These are phyloP conservation scores for Gloeostereum incarnatum DNA, from an alignment of 768 basidiomycete genomes.

Conservation along the genomic window DNA sequence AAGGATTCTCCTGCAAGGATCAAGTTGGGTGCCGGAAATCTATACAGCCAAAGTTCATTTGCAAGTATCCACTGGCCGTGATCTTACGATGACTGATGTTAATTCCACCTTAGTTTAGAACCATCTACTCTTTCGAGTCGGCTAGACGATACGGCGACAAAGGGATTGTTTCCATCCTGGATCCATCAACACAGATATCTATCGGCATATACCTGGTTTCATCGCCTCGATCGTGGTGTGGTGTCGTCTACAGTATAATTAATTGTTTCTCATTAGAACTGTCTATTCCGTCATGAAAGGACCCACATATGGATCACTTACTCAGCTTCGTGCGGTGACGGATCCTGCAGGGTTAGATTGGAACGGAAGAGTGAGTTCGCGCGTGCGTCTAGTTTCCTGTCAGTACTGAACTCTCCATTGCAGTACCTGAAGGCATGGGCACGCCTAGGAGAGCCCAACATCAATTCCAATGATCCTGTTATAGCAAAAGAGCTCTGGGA, in stretches of 20 bases:
- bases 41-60: slow-evolving; percentile 25
- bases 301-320: slow-evolving; percentile 20
- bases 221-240: slow-evolving; percentile 8
- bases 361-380: slow-evolving; percentile 20
- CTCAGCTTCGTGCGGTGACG: slow-evolving; percentile 28
- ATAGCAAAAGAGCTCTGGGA: slow-evolving; percentile 29
- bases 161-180: slow-evolving; percentile 31
- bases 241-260: no score
- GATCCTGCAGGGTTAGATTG: slow-evolving; percentile 17
- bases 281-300: neutral
- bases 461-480: slow-evolving; percentile 22
- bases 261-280: no score
- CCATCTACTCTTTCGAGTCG: slow-evolving; percentile 26
- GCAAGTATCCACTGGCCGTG: no score
- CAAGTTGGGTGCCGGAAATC: slow-evolving; percentile 5
- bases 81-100: no score
- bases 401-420: neutral
- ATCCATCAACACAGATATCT: slow-evolving; percentile 17
- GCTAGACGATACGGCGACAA: slow-evolving; percentile 27
- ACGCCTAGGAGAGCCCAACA: slow-evolving; percentile 19
- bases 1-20: slow-evolving; percentile 24
- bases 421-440: slow-evolving; percentile 43
- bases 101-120: slow-evolving; percentile 32
- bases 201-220: slow-evolving; percentile 11
- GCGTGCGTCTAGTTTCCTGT: neutral